phyloP scores from a whole-genome alignment of 2,329 filamentous ascomycete species.

The Cryphonectria naterciae region DNA sequence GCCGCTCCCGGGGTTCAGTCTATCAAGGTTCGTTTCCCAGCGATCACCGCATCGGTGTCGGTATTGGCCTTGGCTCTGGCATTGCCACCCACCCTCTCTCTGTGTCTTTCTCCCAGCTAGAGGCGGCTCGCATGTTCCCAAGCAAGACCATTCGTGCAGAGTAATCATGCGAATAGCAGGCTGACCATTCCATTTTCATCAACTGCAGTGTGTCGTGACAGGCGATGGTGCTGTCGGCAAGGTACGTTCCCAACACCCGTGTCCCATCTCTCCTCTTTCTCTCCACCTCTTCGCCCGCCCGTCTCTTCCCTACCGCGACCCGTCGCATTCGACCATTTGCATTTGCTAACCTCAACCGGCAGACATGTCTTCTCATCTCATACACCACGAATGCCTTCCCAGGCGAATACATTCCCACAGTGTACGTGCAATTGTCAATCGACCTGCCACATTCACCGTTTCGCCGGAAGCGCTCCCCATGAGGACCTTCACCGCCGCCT shows the following conservation, averaged over 20 bases:
- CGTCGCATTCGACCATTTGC: neutral
- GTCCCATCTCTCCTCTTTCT: neutral
- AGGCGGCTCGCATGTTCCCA: neutral
- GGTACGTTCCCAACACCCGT: conserved; percentile 56
- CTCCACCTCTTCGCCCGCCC: neutral
- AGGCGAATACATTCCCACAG: conserved; percentile 99
- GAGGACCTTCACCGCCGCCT: neutral
- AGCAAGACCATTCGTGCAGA: neutral
- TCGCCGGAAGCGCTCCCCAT: conserved; percentile 22
- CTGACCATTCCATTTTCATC: conserved; percentile 39
- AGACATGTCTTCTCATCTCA: conserved; percentile 99
- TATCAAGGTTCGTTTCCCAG: conserved; percentile 70
- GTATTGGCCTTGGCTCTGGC: conserved; percentile 19
- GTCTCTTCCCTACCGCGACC: neutral
- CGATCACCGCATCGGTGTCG: conserved; percentile 20
- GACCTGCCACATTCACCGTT: conserved; percentile 7
- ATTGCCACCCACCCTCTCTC: neutral
- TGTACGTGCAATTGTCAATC: conserved; percentile 55
- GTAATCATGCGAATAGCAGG: conserved; percentile 29
- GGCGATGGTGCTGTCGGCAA: conserved; percentile 99
- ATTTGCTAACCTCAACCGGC: conserved; percentile 25
- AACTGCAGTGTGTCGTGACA: conserved; percentile 87
- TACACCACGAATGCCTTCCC: conserved; percentile 99
- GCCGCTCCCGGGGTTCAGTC: conserved; percentile 86
- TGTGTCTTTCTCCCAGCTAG: neutral